phyloP scores from a whole-genome alignment of 495 filamentous ascomycete species.

The Talaromyces wortmannii region DNA sequence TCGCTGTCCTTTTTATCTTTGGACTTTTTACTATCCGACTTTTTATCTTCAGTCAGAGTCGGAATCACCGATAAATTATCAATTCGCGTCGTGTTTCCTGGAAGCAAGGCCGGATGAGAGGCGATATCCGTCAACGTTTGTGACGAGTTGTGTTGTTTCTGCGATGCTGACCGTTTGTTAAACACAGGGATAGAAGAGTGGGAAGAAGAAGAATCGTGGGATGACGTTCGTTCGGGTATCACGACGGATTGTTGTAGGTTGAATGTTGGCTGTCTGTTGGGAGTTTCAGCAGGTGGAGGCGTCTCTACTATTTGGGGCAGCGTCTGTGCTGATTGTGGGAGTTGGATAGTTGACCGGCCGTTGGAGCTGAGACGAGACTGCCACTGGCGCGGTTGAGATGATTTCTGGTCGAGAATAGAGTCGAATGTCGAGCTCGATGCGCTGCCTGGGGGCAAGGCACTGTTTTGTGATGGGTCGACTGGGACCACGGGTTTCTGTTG shows the following conservation, averaged over 20 bases:
- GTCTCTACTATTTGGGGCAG: constrained; percentile 68
- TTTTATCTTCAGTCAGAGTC: constrained; percentile 63
- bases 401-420: constrained; percentile 18
- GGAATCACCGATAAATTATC: constrained; percentile 81
- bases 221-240: constrained; percentile 46
- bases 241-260: constrained; percentile 16
- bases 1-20: constrained; percentile 57
- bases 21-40: constrained; percentile 54
- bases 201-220: constrained; percentile 36
- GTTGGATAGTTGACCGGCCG: constrained; percentile 35
- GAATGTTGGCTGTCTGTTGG: constrained; percentile 10
- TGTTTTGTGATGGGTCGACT: constrained; percentile 8
- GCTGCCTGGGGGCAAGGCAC: constrained; percentile 13
- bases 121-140: constrained; percentile 56
- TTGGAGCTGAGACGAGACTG: constrained; percentile 39
- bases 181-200: constrained; percentile 6
- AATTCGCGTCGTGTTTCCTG: constrained; percentile 65
- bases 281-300: constrained; percentile 40
- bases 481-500: background rate
- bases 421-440: constrained; percentile 20
- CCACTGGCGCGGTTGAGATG: constrained; percentile 30
- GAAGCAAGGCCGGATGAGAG: constrained; percentile 56
- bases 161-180: constrained; percentile 1
- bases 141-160: constrained; percentile 7
- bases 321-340: constrained; percentile 29